These are phyloP conservation scores for Aethionema arabicum DNA, from an alignment of 345 rosid genomes.

Conservation along the genomic window DNA sequence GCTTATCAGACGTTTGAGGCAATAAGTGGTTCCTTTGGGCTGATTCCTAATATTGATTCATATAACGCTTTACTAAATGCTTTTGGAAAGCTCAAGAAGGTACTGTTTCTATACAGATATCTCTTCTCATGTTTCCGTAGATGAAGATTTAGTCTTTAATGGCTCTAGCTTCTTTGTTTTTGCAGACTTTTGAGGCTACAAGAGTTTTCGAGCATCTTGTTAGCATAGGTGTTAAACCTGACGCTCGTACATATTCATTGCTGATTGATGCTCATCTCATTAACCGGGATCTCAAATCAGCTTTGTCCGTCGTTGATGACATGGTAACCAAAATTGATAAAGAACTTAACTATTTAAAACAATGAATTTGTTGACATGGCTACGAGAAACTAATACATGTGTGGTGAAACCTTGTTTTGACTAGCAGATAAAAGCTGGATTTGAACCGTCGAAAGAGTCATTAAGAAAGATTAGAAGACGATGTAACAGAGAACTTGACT, in stretches of 20 bases:
- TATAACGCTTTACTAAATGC: constrained; percentile 79
- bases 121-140: constrained; percentile 9
- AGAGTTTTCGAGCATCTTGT: constrained; percentile 79
- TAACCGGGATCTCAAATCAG: constrained; percentile 79
- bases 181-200: constrained; percentile 82
- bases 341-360: neutral
- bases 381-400: constrained; percentile 15
- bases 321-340: constrained; percentile 54
- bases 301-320: constrained; percentile 58
- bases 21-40: constrained; percentile 66
- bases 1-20: constrained; percentile 98
- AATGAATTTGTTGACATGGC: constrained; percentile 15
- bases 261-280: constrained; percentile 90
- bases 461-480: constrained; percentile 83
- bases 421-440: constrained; percentile 71
- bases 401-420: neutral
- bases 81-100: constrained; percentile 91
- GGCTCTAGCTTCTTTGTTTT: constrained; percentile 20
- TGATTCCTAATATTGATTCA: constrained; percentile 81
- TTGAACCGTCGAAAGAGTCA: constrained; percentile 70
- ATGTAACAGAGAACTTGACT: constrained; percentile 75
- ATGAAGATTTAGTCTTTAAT: constrained; percentile 1
- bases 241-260: constrained; percentile 68
- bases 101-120: constrained; percentile 29
- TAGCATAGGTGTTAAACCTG: constrained; percentile 78